Evolutionary conservation across 768 basidiomycete species (phyloP), one percentile per base, ranked within the genome.

Genomic region (Lactarius deliciosus): DNA sequence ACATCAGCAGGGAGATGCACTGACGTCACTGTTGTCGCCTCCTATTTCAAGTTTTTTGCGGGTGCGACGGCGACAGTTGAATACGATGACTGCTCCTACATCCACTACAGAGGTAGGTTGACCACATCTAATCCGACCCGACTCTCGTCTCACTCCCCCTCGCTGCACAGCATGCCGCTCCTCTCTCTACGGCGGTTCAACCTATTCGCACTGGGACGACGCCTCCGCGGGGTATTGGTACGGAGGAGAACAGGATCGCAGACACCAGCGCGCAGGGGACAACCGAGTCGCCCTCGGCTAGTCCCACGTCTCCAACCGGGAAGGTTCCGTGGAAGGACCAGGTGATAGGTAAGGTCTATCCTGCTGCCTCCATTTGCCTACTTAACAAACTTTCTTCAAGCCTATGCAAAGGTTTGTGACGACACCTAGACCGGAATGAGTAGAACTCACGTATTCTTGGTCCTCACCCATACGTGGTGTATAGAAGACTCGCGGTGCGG

Each of bases 251-350:
- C 1, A 73, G 76, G 43, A 75, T 79, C 3, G 72, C 70, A 25
- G 73, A 69, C 25, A 40, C 69, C 61, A 73, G 74, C 25, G 71
- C 75, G 57, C 40, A 54, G 28, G 22, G 34, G 30, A 28, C 25
- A 18, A 25, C n/a, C n/a, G 45, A 47, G n/a, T 43, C 73, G 73
- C 36, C 76, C 72, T 18, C 57, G 72, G 47, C 15, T 20, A 30
- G 36, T 18, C 64, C 64, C 22, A 34, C 60, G 7, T 6, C 60
- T 30, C 64, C 72, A 15, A 70, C 65, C 59, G 74, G 63, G 38
- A 75, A 78, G 60, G 79, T 82, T 36, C 79, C 85, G 16, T 87
- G 86, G 77, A 87, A 85, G 73, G 85, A 87, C 56, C 80, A 78
- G 64, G 83, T 86, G 9, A 81, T 86, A 56, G 86, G 86, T 85